Conservation (phyloP, 1,284 basidiomycete species). For the Melampsora abietis-canadensis region DNA sequence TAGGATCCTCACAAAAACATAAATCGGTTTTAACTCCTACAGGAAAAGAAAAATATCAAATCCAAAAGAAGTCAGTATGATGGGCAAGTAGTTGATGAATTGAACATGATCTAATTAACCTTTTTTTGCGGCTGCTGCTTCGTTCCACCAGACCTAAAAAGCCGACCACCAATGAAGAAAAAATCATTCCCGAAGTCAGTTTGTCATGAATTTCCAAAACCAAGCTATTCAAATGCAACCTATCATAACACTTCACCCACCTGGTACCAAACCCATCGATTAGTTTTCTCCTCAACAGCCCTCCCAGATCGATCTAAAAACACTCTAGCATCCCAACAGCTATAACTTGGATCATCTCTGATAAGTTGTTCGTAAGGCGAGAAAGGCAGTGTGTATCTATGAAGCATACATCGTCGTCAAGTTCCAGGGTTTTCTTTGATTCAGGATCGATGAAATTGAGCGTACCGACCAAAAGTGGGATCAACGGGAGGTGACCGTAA, state of each 20-base stretch:
- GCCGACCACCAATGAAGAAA: no score
- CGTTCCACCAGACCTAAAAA: conserved; percentile 39
- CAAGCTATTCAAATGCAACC: not conserved
- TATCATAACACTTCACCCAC: not conserved
- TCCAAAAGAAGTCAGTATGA: not conserved
- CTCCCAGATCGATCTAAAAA: conserved; percentile 11
- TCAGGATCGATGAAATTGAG: not conserved
- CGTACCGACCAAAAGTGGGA: not conserved
- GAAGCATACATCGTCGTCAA: not conserved
- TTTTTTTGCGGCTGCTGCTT: conserved; percentile 17
- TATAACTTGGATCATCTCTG: conserved; percentile 11
- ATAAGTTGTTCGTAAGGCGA: conserved; percentile 27
- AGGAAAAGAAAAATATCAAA: not conserved
- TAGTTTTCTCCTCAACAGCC: conserved; percentile 18
- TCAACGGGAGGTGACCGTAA: not conserved
- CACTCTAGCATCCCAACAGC: conserved; percentile 31
- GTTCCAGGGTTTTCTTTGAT: not conserved
- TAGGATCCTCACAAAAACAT: conserved; percentile 23
- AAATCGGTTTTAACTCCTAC: conserved; percentile 21
- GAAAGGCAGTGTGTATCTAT: conserved; percentile 32
- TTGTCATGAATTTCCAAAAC: not conserved
- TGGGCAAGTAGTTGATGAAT: not conserved
- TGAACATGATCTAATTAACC: not conserved
- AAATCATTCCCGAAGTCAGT: not conserved
- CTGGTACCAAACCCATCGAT: conserved; percentile 38